These are phyloP conservation scores for Talaromyces funiculosus DNA, from an alignment of 2,329 filamentous ascomycete genomes.

Conservation along the genomic window DNA sequence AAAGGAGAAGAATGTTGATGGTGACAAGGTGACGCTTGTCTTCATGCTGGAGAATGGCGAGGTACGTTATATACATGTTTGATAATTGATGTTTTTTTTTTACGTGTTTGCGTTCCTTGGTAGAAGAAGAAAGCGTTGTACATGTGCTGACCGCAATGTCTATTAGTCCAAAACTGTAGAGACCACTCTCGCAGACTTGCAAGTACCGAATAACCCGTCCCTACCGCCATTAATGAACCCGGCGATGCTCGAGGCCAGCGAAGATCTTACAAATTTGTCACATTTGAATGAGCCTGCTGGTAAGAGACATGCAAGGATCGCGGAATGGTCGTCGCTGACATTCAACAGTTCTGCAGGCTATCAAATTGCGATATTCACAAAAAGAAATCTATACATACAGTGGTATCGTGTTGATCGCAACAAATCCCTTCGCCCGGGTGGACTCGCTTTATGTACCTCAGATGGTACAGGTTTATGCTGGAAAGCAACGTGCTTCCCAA, in stretches of 20 bases:
- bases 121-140: background rate
- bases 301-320: slow-evolving; percentile 42
- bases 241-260: slow-evolving; percentile 94
- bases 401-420: slow-evolving; percentile 96
- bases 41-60: slow-evolving; percentile 92
- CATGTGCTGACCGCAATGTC: slow-evolving; percentile 17
- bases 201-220: slow-evolving; percentile 68
- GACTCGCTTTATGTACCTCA: slow-evolving; percentile 97
- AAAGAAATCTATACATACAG: slow-evolving; percentile 99
- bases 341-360: slow-evolving; percentile 80
- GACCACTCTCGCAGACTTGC: slow-evolving; percentile 69
- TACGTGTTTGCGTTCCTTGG: background rate
- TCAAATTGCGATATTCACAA: slow-evolving; percentile 91
- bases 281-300: slow-evolving; percentile 97
- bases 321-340: slow-evolving; percentile 22
- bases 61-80: too few relatives aligned
- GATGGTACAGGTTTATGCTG: slow-evolving; percentile 99
- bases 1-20: slow-evolving; percentile 73
- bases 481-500: slow-evolving; percentile 92
- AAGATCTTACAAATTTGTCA: slow-evolving; percentile 94
- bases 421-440: slow-evolving; percentile 94
- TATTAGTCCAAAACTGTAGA: slow-evolving; percentile 70
- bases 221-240: slow-evolving; percentile 97
- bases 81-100: slow-evolving; percentile 15
- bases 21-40: slow-evolving; percentile 78